Conservation (phyloP, 2,329 filamentous ascomycete species). For the Paecilomyces fulvus region DNA sequence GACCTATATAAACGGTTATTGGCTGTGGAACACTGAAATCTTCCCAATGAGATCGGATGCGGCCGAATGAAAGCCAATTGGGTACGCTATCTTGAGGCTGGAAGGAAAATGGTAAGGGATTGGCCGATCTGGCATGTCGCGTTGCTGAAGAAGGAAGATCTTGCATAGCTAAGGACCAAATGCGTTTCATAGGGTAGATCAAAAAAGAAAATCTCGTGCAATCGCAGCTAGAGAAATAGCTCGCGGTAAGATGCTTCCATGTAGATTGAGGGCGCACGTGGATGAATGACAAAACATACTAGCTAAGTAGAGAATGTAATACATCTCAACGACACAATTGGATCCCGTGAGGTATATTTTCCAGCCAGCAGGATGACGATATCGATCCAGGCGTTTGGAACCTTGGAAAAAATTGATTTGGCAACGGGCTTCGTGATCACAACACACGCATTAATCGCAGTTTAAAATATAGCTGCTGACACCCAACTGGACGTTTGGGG, state of each 20-base stretch:
- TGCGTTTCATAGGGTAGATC: neutral
- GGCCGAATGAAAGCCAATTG: neutral
- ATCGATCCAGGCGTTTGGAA: neutral
- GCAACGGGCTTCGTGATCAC: neutral
- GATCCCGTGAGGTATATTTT: neutral
- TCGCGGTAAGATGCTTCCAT: neutral
- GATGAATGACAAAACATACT: slow-evolving; percentile 52
- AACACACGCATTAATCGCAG: neutral
- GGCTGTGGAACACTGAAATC: slow-evolving; percentile 14
- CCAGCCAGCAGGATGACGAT: neutral
- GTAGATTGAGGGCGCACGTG: slow-evolving; percentile 2
- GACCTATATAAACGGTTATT: slow-evolving; percentile 52
- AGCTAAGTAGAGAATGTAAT: slow-evolving; percentile 58
- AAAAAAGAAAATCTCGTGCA: neutral
- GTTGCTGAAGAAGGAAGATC: slow-evolving; percentile 1
- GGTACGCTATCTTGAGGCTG: neutral
- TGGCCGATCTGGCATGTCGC: neutral
- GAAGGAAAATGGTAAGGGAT: neutral
- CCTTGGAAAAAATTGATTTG: neutral
- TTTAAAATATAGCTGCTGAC: neutral
- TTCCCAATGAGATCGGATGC: neutral
- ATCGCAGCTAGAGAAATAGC: neutral
- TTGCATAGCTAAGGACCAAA: neutral
- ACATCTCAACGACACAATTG: slow-evolving; percentile 24
- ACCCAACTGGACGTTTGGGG: slow-evolving; percentile 2